Conservation (phyloP, 306 rosid species). For the Inga laurina region DNA sequence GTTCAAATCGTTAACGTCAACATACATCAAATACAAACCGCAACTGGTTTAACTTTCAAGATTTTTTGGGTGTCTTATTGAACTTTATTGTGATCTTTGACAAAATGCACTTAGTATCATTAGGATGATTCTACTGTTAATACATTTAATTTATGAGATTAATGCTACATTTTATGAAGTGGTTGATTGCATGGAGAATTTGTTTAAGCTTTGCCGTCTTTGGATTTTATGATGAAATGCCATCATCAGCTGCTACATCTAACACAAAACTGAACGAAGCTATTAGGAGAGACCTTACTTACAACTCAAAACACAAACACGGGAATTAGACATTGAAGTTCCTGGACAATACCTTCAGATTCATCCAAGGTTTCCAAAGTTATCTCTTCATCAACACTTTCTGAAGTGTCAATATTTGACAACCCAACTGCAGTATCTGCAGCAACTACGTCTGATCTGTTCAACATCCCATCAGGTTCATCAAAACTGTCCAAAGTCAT, state of each 20-base stretch:
- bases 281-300: conserved; percentile 7
- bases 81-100: background rate
- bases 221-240: background rate
- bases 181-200: background rate
- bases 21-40: background rate
- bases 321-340: conserved; percentile 6
- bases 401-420: conserved; percentile 35
- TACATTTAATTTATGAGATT: background rate
- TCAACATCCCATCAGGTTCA: conserved; percentile 56
- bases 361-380: conserved; percentile 51
- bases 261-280: conserved; percentile 31
- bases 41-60: background rate
- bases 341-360: conserved; percentile 54
- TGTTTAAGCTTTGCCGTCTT: conserved; percentile 11
- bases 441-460: conserved; percentile 67
- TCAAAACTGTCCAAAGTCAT: conserved; percentile 42
- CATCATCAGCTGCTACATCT: conserved; percentile 19
- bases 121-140: background rate
- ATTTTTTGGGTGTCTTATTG: background rate
- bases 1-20: conserved; percentile 12
- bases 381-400: conserved; percentile 41
- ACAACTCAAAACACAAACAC: conserved; percentile 17
- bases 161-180: conserved; percentile 4
- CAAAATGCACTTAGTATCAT: background rate
- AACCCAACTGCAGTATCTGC: conserved; percentile 65